Evolutionary conservation across 495 filamentous ascomycete species (phyloP), one percentile per base, ranked within the genome.

Genomic region (Trichoderma virens): DNA sequence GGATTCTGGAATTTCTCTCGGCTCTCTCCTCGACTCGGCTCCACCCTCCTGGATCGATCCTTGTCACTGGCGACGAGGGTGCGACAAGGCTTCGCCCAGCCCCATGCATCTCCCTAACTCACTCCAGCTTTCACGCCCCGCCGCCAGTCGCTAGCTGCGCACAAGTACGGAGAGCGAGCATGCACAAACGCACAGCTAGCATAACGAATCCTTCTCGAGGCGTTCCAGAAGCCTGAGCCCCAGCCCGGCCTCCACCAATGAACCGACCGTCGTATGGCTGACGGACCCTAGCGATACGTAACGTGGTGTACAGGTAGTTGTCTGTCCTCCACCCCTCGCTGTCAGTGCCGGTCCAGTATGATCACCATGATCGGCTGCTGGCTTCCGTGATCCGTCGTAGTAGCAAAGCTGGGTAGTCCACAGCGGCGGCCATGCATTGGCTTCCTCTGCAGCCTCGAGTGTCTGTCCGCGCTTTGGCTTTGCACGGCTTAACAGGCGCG

Each of bases 1-100:
- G 61, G 61, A 31, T 51, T 63, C 39, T 63, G 61, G 61, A 63
- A 63, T 9, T 38, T 34, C 45, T 63, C 61, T 63, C 51, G 51
- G 51, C 51, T 56, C 8, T 28, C 5, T n/a, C 51, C 51, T 56
- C 51, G 51, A 56, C 51, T 27, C 23, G 20, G 51, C 51, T 56
- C 51, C 51, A 56, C 51, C 25, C 11, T 18, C 51, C 23, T 56
- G 25, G 51, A 27, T 14, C 8, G 6, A 56, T 56, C 51, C 51
- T 14, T 30, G 51, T 30, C 51, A 27, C 45, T n/a, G 25, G 45
- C 23, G 45, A 51, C 45, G 28, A 30, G 51, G 51, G 51, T 30
- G 51, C 11, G 23, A 56, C 51, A 56, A 30, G 51, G 51, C 51
- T 56, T 30, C 18, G 18, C 25, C 51, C 13, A 30, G 51, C 51